phyloP scores from a whole-genome alignment of 345 rosid species.

The Reutealis trisperma region DNA sequence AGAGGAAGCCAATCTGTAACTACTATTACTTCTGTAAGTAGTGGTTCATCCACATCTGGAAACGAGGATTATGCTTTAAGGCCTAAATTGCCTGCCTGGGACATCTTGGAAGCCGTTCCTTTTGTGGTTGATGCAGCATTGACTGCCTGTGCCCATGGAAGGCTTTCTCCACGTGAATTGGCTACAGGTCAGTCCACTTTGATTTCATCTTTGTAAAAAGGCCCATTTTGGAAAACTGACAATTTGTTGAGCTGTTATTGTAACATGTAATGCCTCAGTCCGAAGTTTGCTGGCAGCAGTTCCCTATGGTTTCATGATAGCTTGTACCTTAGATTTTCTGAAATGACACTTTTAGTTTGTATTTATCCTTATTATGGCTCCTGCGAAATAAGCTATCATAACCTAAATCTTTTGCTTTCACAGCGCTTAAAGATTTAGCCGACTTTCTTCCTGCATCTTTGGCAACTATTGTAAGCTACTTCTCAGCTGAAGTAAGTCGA shows the following conservation, averaged over 20 bases:
- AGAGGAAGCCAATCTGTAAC: slow-evolving; percentile 53
- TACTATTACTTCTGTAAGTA: slow-evolving; percentile 69
- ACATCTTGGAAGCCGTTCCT: slow-evolving; percentile 85
- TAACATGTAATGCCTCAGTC: slow-evolving; percentile 26
- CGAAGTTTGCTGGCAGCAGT: neutral
- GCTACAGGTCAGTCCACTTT: slow-evolving; percentile 71
- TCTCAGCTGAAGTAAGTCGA: slow-evolving; percentile 92
- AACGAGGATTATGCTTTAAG: slow-evolving; percentile 56
- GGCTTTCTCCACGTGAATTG: slow-evolving; percentile 88
- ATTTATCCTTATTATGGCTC: neutral
- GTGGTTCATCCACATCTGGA: slow-evolving; percentile 64
- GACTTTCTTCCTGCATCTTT: slow-evolving; percentile 91
- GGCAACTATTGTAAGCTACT: slow-evolving; percentile 85
- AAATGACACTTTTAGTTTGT: neutral
- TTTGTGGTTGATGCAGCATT: slow-evolving; percentile 86
- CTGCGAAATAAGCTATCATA: slow-evolving; percentile 1
- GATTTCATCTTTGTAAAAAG: slow-evolving; percentile 3
- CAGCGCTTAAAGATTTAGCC: slow-evolving; percentile 94
- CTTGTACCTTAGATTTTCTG: slow-evolving; percentile 32
- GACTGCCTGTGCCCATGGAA: slow-evolving; percentile 91
- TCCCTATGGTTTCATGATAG: neutral
- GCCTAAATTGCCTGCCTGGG: slow-evolving; percentile 95
- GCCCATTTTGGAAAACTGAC: neutral
- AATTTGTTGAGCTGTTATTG: neutral
- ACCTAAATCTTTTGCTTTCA: neutral